These are phyloP conservation scores for Carnegiea gigantea DNA, from an alignment of 179 eudicot species.

Conservation along the genomic window DNA sequence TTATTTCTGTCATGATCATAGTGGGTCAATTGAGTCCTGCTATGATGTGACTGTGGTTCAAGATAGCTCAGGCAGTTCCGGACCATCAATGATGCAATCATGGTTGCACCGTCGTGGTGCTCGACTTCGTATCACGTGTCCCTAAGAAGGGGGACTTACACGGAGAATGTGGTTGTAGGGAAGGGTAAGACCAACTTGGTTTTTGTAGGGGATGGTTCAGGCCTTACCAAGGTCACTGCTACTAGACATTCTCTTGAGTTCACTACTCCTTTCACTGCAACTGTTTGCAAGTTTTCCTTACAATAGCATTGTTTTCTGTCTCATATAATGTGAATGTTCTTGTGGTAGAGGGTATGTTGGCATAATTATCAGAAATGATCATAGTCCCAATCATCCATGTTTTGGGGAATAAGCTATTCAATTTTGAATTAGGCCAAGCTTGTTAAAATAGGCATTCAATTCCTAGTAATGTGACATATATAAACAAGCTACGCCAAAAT, in stretches of 20 bases:
- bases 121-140: background rate
- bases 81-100: background rate
- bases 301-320: too few relatives aligned
- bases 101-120: background rate
- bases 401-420: too few relatives aligned
- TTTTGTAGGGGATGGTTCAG: constrained; percentile 8
- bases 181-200: background rate
- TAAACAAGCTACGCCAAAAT: too few relatives aligned
- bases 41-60: constrained; percentile 5
- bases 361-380: too few relatives aligned
- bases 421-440: too few relatives aligned
- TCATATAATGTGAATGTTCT: too few relatives aligned
- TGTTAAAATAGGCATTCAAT: too few relatives aligned
- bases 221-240: background rate
- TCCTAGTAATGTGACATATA: too few relatives aligned
- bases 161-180: constrained; percentile 4
- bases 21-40: background rate
- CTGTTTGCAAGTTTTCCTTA: background rate
- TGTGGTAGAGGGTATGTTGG: too few relatives aligned
- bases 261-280: constrained; percentile 4
- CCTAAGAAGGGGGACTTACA: background rate
- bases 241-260: constrained; percentile 5
- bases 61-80: background rate
- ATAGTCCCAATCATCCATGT: too few relatives aligned
- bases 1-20: background rate